A percentile compares a stretch with the other conserved stretches of the same genome.
phyloP scores from a whole-genome alignment of 1,139 yeast genomes.

The Debaryomyces udenii region DNA sequence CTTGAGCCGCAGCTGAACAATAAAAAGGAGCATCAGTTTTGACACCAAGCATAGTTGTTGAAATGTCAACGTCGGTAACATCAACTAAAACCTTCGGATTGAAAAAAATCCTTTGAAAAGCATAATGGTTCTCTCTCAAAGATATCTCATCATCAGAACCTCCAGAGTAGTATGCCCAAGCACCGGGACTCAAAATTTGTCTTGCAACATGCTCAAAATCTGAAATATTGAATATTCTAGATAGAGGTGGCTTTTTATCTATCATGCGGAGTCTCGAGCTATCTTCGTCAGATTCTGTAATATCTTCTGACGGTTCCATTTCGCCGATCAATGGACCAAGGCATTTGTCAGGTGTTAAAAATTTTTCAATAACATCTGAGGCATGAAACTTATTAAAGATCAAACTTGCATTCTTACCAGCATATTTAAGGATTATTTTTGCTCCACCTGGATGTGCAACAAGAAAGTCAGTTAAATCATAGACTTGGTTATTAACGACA shows the following conservation, averaged over 20 bases:
- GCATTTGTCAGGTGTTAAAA: slow-evolving; percentile 15
- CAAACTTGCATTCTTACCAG: slow-evolving; percentile 31
- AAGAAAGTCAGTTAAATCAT: slow-evolving; percentile 31
- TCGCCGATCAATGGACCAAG: slow-evolving; percentile 23
- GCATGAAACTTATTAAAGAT: slow-evolving; percentile 23
- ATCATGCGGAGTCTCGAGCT: slow-evolving; percentile 13
- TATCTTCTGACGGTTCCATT: slow-evolving; percentile 20
- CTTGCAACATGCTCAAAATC: slow-evolving; percentile 82
- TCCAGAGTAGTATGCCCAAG: slow-evolving; percentile 85
- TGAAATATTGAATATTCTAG: slow-evolving; percentile 29
- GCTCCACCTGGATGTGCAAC: slow-evolving; percentile 33
- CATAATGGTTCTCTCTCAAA: slow-evolving; percentile 79
- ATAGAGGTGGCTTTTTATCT: slow-evolving; percentile 32
- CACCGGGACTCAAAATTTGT: slow-evolving; percentile 63
- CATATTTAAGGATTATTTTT: slow-evolving; percentile 25
- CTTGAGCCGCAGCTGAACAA: slow-evolving; percentile 61
- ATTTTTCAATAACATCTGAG: slow-evolving; percentile 15
- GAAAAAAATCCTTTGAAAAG: slow-evolving; percentile 79
- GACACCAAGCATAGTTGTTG: slow-evolving; percentile 56
- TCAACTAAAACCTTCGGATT: slow-evolving; percentile 75
- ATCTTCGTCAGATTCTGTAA: slow-evolving; percentile 14
- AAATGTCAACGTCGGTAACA: slow-evolving; percentile 50
- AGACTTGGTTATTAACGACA: slow-evolving; percentile 30
- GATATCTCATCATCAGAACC: slow-evolving; percentile 91
- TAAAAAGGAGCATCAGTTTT: slow-evolving; percentile 56